Conservation (phyloP, 257 asterid genomes). For the Gentiana macrophylla region DNA sequence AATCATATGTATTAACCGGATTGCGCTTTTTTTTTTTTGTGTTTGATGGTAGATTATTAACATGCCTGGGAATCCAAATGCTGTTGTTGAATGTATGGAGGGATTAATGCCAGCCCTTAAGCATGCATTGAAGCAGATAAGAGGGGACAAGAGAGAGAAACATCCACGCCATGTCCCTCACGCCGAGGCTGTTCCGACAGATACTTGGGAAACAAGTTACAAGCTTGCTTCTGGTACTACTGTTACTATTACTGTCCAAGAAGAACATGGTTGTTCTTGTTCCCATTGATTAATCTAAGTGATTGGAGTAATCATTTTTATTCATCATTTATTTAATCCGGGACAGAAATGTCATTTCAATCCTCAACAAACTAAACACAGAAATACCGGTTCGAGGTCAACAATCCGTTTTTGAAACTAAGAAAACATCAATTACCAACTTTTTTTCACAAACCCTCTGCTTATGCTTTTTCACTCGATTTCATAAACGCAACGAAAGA, state of each 20-base stretch:
- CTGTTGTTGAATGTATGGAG: conserved; percentile 92
- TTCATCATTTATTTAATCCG: too few species aligned
- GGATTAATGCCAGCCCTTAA: conserved; percentile 81
- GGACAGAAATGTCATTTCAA: too few species aligned
- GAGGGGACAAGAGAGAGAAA: conserved; percentile 44
- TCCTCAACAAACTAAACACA: too few species aligned
- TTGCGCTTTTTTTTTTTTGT: not conserved
- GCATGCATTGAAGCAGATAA: conserved; percentile 80
- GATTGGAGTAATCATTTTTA: too few species aligned
- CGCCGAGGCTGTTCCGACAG: conserved; percentile 27
- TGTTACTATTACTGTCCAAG: too few species aligned
- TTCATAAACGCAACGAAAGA: conserved; percentile 64
- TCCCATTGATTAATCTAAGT: conserved; percentile 11
- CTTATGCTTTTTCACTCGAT: conserved; percentile 16
- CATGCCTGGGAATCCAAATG: conserved; percentile 99
- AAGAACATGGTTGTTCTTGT: conserved; percentile 27
- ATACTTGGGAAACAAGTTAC: conserved; percentile 34
- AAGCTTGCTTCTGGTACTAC: conserved; percentile 18
- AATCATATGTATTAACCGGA: too few species aligned
- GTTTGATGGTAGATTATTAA: conserved; percentile 56
- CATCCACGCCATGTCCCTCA: conserved; percentile 39
- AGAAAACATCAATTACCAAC: too few species aligned
- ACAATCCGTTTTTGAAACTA: too few species aligned
- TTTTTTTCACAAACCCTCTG: too few species aligned
- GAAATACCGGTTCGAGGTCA: too few species aligned